Base-by-base conservation (phyloP, 805 yeast genomes). In the Metschnikowia reukaufii region DNA sequence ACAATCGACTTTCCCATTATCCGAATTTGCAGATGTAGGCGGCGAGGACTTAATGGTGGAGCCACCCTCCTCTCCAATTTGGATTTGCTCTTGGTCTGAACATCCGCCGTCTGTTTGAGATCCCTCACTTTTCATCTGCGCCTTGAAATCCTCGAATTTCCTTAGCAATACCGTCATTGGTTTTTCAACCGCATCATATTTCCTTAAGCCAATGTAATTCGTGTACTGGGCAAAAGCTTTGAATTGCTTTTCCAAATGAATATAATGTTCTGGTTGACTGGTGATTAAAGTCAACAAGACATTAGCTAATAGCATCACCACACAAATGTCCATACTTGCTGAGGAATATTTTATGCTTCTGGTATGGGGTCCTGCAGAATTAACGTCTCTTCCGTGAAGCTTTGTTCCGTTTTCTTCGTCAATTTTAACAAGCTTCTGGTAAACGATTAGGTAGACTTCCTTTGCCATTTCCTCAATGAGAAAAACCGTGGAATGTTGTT, bases 381-480 rank as follows among this genome's bases (percentile, higher is more conserved):
- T 36, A 13, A 34, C 12, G 9, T 37, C 42, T 8, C 27, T 6
- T 13, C 29, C 19, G 4, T 38, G 43, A 2, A 47, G 29, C 13
- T 9, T 39, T 6, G 39, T 31, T 5, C 43, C 44, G 12, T 27
- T 44, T 21, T 44, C 44, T n/a, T 29, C 35, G 17, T 48, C 50
- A 30, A 54, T 39, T 15, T 45, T 44, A n/a, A 42, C 34, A 6
- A 53, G 49, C 39, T 40, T 42, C 47, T 34, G 51, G 20, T 39
- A 35, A 10, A 54, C 48, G 6, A 55, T 54, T 30, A 51, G 21
- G 15, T 43, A 47, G 15, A 54, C 44, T 19, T 55, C 57, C 27
- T 46, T 46, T 4, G 59, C 44, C 37, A 54, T 54, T n/a, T 55
- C 57, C 36, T 55, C 59, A 16, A 55, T 51, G 36, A 53, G 45